Evolutionary conservation across 305 asterid genomes (phyloP), one percentile per base, ranked within the genome.

Genomic region (Ruellia speciosa): DNA sequence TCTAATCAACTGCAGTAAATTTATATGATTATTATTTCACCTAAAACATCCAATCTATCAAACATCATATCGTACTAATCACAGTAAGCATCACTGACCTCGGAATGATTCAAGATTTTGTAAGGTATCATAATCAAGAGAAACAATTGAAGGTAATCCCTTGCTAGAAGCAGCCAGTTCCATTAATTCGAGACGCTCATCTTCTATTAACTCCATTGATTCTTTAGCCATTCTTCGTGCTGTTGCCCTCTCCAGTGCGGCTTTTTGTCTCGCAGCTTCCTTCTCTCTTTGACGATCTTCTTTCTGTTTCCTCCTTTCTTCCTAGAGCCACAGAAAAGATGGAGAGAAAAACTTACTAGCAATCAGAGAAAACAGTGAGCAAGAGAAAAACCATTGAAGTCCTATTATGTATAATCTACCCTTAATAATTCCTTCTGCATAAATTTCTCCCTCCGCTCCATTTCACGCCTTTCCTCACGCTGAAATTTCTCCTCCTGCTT

Each of bases 391-490:
- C 19, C 33, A 40, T 20, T 47, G 40, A 70, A 35, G 15, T 31
- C n/a, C 37, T 49, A n/a, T 50, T 15, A 56, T 35, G 64, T 17
- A 50, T 31, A 58, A 68, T 68, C 62, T 72, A 83, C 99, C 66
- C 81, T 77, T 69, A 88, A 59, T 54, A 79, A 82, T 69, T 93
- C 99, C 74, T 64, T 93, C 74, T 93, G 95, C 95, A 93, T 72
- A 69, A 82, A 84, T 67, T 67, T 93, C 72, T 93, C 96, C 73
- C 96, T 81, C 64, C 99, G 79, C 73, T 88, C 97, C 90, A 86
- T 77, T 81, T 88, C 97, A 71, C 96, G 97, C 73, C 59, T 84
- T 71, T 93, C 97, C 78, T 93, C 99, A 1, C 99, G 97, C 79
- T 86, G 99, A 72, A 54, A 77, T 60, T 83, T 87, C 78, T 93